phyloP scores from a whole-genome alignment of 2,329 filamentous ascomycete species.

The Trichoderma sp. region DNA sequence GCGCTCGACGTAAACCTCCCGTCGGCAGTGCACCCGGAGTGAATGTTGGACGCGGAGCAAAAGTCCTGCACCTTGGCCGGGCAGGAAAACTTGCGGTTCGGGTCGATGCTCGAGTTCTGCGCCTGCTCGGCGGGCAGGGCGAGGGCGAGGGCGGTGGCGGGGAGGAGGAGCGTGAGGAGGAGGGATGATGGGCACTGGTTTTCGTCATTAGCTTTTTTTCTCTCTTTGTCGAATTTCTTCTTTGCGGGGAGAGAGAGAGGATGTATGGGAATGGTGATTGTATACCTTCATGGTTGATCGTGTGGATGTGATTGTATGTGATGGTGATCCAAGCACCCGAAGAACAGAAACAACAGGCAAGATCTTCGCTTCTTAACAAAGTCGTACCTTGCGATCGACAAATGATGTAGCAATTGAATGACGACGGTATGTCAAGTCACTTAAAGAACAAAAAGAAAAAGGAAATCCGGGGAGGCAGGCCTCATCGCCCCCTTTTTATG shows the following conservation, averaged over 20 bases:
- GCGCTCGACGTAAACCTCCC: constrained; percentile 31
- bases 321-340: not conserved
- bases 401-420: no score
- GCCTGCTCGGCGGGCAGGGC: constrained; percentile 22
- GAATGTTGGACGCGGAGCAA: constrained; percentile 33
- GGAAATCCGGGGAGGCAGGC: no score
- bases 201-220: not conserved
- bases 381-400: no score
- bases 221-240: no score
- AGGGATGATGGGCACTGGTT: not conserved
- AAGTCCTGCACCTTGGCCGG: constrained; percentile 28
- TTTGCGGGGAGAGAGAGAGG: no score
- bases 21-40: constrained; percentile 29
- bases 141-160: constrained; percentile 12
- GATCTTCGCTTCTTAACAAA: no score
- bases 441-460: no score
- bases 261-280: not conserved
- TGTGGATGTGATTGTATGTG: not conserved
- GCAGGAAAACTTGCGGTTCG: constrained; percentile 30
- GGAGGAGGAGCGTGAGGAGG: not conserved
- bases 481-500: no score
- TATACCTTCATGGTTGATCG: not conserved
- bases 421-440: no score
- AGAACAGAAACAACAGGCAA: not conserved
- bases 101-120: constrained; percentile 16